Percentiles rank a stretch among this genome's conserved stretches.
Conservation (phyloP, 2,329 filamentous ascomycete species). For the Diplodia corticola region DNA sequence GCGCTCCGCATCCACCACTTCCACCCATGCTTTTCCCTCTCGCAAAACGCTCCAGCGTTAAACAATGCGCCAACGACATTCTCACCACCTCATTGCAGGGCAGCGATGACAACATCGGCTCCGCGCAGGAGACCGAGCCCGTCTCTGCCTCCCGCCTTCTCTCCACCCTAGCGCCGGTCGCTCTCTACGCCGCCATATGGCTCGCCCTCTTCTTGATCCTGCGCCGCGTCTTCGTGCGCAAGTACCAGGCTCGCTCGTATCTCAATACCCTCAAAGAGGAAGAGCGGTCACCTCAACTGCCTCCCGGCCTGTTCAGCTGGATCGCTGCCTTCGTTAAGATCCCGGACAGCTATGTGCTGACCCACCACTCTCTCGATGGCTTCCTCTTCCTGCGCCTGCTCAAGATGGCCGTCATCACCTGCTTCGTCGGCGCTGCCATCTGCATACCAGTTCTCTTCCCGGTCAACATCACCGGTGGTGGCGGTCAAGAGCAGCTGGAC, state of each 20-base stretch:
- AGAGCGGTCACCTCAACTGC: conserved; percentile 20
- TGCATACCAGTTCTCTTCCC: conserved; percentile 87
- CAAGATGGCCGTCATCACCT: conserved; percentile 45
- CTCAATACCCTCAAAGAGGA: conserved; percentile 11
- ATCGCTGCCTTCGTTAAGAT: conserved; percentile 52
- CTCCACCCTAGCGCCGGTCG: conserved; percentile 57
- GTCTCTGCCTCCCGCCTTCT: conserved; percentile 46
- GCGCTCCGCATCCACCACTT: background rate
- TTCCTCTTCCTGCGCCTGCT: conserved; percentile 90
- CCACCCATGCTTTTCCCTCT: background rate
- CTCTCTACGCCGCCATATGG: conserved; percentile 52
- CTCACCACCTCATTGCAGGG: conserved; percentile 9
- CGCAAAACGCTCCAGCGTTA: background rate
- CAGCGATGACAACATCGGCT: conserved; percentile 47
- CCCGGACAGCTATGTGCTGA: conserved; percentile 76
- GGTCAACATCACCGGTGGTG: conserved; percentile 80
- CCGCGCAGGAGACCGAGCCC: conserved; percentile 42
- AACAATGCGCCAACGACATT: background rate
- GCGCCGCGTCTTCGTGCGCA: conserved; percentile 52
- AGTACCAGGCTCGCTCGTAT: conserved; percentile 54
- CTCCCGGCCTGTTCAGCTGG: conserved; percentile 38
- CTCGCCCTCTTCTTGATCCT: conserved; percentile 55
- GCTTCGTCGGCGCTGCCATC: conserved; percentile 65
- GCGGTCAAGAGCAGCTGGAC: conserved; percentile 66
- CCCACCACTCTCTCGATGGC: conserved; percentile 88